Percentiles rank a stretch among this genome's conserved stretches.
phyloP scores from a whole-genome alignment of 2,329 filamentous ascomycete species.

The Harringtonia lauricola region DNA sequence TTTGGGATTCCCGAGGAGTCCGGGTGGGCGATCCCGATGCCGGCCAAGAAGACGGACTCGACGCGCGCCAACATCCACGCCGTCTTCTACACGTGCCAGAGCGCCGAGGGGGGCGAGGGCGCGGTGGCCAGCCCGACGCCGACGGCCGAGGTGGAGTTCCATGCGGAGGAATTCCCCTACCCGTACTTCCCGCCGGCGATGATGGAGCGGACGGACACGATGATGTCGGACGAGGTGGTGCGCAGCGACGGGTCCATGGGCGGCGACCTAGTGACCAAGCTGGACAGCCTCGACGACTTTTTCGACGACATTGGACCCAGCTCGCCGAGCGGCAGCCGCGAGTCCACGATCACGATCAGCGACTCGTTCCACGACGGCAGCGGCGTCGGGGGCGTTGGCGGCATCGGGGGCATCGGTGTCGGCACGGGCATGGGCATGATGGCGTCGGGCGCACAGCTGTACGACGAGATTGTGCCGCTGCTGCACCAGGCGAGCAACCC shows the following conservation, averaged over 20 bases:
- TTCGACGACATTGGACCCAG: constrained; percentile 57
- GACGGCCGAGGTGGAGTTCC: constrained; percentile 86
- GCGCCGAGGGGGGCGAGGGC: constrained; percentile 19
- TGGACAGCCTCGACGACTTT: constrained; percentile 73
- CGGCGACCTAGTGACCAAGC: constrained; percentile 70
- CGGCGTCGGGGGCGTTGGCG: not conserved
- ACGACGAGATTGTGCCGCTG: constrained; percentile 87
- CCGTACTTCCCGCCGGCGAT: constrained; percentile 59
- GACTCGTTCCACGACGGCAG: not conserved
- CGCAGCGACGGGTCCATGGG: constrained; percentile 58
- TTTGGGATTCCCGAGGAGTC: constrained; percentile 95
- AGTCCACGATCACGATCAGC: not conserved
- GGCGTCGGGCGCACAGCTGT: constrained; percentile 70
- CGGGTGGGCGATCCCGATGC: constrained; percentile 92
- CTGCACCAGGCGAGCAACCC: constrained; percentile 75
- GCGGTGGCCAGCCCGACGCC: constrained; percentile 20
- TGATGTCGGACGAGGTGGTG: constrained; percentile 71
- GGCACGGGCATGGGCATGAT: not conserved
- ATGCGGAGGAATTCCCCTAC: constrained; percentile 76
- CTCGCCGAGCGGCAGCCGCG: constrained; percentile 33
- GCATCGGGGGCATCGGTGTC: not conserved
- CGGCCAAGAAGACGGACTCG: constrained; percentile 75
- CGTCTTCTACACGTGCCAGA: constrained; percentile 88
- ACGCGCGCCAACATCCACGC: constrained; percentile 91
- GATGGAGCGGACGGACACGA: constrained; percentile 74